phyloP scores from a whole-genome alignment of 805 yeast species.

The Kodamaea nitidulidarum region DNA sequence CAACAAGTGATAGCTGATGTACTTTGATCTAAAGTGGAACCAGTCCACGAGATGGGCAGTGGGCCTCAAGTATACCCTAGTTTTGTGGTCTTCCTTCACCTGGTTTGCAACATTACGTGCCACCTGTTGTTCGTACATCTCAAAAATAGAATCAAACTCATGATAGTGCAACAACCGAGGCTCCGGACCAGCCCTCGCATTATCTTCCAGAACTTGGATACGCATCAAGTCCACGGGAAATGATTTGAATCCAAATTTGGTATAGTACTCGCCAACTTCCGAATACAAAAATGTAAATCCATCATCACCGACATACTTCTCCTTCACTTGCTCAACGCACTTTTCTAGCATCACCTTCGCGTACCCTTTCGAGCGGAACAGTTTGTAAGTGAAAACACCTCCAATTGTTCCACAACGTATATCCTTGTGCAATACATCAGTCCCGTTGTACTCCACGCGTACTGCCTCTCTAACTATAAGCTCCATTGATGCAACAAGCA shows the following conservation, averaged over 20 bases:
- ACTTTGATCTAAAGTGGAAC: slow-evolving; percentile 41
- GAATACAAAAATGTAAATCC: slow-evolving; percentile 39
- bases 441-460: slow-evolving; percentile 18
- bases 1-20: slow-evolving; percentile 20
- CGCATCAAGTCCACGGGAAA: slow-evolving; percentile 31
- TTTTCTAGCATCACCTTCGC: slow-evolving; percentile 39
- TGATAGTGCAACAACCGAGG: slow-evolving; percentile 24
- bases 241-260: slow-evolving; percentile 35
- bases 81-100: slow-evolving; percentile 25
- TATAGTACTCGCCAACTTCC: slow-evolving; percentile 42
- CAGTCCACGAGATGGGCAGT: slow-evolving; percentile 31
- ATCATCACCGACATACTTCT: slow-evolving; percentile 22
- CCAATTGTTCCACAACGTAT: slow-evolving; percentile 37
- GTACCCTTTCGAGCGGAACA: slow-evolving; percentile 34
- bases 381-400: slow-evolving; percentile 38
- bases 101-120: slow-evolving; percentile 15
- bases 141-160: slow-evolving; percentile 24
- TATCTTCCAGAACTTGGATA: slow-evolving; percentile 17
- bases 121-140: slow-evolving; percentile 19
- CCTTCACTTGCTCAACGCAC: slow-evolving; percentile 24
- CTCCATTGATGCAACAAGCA: slow-evolving; percentile 32
- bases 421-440: slow-evolving; percentile 14
- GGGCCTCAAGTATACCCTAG: slow-evolving; percentile 30
- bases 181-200: slow-evolving; percentile 1
- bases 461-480: slow-evolving; percentile 28